Evolutionary conservation across 1,284 basidiomycete species (phyloP).

Genomic region (Ceratobasidium sp.): DNA sequence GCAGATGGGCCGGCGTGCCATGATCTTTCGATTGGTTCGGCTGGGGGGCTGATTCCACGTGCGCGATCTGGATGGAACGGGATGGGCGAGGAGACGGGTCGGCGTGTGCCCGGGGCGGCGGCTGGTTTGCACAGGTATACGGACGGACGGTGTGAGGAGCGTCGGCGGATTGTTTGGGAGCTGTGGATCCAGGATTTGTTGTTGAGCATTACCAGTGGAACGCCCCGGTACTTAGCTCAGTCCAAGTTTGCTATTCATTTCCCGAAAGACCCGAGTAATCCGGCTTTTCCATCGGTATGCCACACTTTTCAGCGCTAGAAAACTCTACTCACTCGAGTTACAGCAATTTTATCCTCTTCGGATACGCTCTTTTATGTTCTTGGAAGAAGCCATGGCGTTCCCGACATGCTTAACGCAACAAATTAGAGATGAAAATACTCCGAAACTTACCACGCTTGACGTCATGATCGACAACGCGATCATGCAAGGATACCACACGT

Average conservation of each 20-base stretch:
- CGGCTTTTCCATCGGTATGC: constrained; percentile 39
- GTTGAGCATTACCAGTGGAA: constrained; percentile 42
- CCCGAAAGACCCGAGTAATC: constrained; percentile 21
- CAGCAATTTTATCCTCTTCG: constrained; percentile 44
- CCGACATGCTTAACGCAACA: constrained; percentile 29
- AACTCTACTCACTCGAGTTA: background rate
- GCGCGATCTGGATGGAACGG: constrained; percentile 16
- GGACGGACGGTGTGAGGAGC: constrained; percentile 37
- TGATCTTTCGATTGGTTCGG: constrained; percentile 24
- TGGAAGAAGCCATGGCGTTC: constrained; percentile 42
- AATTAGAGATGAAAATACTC: constrained; percentile 28
- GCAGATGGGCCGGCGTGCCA: constrained; percentile 26
- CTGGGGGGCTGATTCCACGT: constrained; percentile 23
- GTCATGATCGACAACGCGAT: constrained; percentile 45
- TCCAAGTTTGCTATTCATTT: constrained; percentile 34
- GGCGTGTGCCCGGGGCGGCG: background rate
- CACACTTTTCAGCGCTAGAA: background rate
- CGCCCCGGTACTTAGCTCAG: constrained; percentile 17
- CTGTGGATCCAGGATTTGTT: constrained; percentile 43
- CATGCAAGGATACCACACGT: constrained; percentile 38
- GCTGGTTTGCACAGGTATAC: background rate
- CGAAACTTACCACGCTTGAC: constrained; percentile 38
- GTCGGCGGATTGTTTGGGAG: constrained; percentile 43
- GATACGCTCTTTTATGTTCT: constrained; percentile 36
- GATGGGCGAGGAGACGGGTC: background rate